Evolutionary conservation across 208 protist species (phyloP).

Genomic region (Leishmania arabica): DNA sequence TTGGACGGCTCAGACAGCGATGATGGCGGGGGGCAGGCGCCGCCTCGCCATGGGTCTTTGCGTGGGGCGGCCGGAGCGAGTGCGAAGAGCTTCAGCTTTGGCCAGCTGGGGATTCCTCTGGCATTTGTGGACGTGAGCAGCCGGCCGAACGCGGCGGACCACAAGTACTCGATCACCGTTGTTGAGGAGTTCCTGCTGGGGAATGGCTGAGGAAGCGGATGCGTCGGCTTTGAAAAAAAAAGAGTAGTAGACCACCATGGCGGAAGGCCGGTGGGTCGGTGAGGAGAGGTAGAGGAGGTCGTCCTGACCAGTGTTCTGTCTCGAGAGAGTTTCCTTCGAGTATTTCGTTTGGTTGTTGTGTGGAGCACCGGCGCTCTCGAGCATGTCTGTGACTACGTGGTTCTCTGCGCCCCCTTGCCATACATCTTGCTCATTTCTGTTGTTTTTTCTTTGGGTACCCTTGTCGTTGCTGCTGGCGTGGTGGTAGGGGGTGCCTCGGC

Average conservation of each 20-base stretch:
- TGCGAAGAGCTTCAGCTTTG: slow-evolving; percentile 58
- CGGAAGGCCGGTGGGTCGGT: not conserved
- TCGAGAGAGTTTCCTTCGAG: not conserved
- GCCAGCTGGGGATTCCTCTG: slow-evolving; percentile 46
- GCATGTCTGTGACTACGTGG: not conserved
- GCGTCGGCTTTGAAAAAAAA: not conserved
- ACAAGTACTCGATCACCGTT: slow-evolving; percentile 45
- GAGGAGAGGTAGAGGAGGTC: not conserved
- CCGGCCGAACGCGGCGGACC: slow-evolving; percentile 36
- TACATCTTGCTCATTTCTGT: not conserved
- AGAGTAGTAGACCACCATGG: not conserved
- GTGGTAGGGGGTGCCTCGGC: not conserved
- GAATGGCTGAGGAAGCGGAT: not conserved
- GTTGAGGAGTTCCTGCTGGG: slow-evolving; percentile 49
- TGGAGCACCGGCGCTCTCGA: not conserved
- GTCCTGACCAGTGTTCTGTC: not conserved
- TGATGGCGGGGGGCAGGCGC: not conserved
- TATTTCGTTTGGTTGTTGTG: not conserved
- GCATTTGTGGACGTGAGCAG: slow-evolving; percentile 75
- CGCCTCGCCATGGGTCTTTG: not conserved
- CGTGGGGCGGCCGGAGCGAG: not conserved
- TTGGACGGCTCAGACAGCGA: slow-evolving; percentile 29
- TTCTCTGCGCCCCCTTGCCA: not conserved
- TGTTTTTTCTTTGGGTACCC: not conserved
- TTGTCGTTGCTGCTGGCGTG: not conserved